Conservation (phyloP, 208 protist genomes). For the Paratrypanosoma confusum region DNA sequence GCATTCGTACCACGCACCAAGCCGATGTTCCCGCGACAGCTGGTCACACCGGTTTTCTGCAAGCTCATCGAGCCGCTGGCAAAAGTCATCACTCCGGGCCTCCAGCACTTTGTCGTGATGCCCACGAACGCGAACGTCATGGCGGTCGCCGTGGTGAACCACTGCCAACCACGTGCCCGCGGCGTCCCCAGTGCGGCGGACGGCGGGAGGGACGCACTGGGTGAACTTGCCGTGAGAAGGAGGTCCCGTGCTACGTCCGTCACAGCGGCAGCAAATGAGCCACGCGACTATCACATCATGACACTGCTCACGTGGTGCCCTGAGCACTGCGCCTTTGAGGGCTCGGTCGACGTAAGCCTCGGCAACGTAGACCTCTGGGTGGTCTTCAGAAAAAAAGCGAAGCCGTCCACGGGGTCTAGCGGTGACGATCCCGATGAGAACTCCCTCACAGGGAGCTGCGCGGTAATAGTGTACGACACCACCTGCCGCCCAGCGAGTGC, state of each 20-base stretch:
- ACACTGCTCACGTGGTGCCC: slow-evolving; percentile 44
- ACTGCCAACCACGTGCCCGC: too few species aligned
- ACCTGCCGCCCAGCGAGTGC: slow-evolving; percentile 4
- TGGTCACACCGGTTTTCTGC: slow-evolving; percentile 51
- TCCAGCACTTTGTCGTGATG: slow-evolving; percentile 51
- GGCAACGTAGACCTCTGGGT: slow-evolving; percentile 70
- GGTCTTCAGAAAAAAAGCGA: too few species aligned
- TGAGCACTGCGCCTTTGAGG: slow-evolving; percentile 28
- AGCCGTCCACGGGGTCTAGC: too few species aligned
- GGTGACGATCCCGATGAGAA: slow-evolving; percentile 35
- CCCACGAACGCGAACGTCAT: slow-evolving; percentile 72
- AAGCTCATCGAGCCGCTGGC: slow-evolving; percentile 57
- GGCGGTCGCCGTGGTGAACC: slow-evolving; percentile 46
- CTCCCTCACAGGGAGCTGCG: background rate
- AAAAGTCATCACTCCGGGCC: slow-evolving; percentile 28
- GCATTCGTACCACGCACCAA: slow-evolving; percentile 43
- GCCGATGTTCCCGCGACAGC: slow-evolving; percentile 61
- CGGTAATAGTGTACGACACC: too few species aligned
- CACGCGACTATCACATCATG: too few species aligned
- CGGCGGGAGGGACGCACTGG: background rate
- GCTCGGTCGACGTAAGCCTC: slow-evolving; percentile 18
- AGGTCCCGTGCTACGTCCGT: too few species aligned
- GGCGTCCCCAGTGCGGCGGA: background rate
- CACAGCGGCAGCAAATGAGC: too few species aligned
- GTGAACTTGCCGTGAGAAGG: background rate